phyloP scores from a whole-genome alignment of 768 basidiomycete species.

The Russula dissimulans region DNA sequence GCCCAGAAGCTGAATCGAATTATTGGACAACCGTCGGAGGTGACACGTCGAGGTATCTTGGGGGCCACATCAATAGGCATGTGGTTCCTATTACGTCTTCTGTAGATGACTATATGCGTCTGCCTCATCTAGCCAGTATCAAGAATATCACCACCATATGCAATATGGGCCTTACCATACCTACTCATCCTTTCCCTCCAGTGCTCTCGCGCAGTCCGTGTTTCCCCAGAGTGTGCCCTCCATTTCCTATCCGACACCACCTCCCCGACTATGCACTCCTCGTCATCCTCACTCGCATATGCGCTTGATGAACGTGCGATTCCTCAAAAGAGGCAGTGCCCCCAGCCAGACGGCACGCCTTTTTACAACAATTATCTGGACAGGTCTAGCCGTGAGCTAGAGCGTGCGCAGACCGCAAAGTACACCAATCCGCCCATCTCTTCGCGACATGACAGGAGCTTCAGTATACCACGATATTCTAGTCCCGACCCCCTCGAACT shows the following conservation, averaged over 20 bases:
- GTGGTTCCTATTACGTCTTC: background rate
- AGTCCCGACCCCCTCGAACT: slow-evolving; percentile 24
- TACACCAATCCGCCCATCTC: slow-evolving; percentile 19
- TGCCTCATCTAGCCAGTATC: slow-evolving; percentile 18
- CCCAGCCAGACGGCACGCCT: slow-evolving; percentile 47
- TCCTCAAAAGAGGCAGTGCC: slow-evolving; percentile 28
- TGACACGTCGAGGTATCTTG: slow-evolving; percentile 51
- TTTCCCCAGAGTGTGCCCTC: slow-evolving; percentile 55
- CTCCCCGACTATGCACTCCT: slow-evolving; percentile 52
- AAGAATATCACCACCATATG: slow-evolving; percentile 28
- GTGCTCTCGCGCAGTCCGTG: slow-evolving; percentile 52
- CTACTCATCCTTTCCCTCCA: slow-evolving; percentile 45
- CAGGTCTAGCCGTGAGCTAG: slow-evolving; percentile 40
- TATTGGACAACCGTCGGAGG: slow-evolving; percentile 60
- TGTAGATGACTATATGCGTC: slow-evolving; percentile 14
- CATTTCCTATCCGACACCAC: slow-evolving; percentile 62
- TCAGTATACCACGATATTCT: slow-evolving; percentile 24
- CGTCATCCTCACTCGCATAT: slow-evolving; percentile 66
- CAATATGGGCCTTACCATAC: slow-evolving; percentile 37
- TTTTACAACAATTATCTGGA: slow-evolving; percentile 65
- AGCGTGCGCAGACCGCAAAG: slow-evolving; percentile 24
- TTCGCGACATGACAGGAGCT: slow-evolving; percentile 21
- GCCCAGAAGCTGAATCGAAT: slow-evolving; percentile 36
- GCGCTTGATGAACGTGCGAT: slow-evolving; percentile 48
- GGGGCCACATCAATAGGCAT: slow-evolving; percentile 31